phyloP scores from a whole-genome alignment of 257 asterid species.

The Capsicum pubescens region DNA sequence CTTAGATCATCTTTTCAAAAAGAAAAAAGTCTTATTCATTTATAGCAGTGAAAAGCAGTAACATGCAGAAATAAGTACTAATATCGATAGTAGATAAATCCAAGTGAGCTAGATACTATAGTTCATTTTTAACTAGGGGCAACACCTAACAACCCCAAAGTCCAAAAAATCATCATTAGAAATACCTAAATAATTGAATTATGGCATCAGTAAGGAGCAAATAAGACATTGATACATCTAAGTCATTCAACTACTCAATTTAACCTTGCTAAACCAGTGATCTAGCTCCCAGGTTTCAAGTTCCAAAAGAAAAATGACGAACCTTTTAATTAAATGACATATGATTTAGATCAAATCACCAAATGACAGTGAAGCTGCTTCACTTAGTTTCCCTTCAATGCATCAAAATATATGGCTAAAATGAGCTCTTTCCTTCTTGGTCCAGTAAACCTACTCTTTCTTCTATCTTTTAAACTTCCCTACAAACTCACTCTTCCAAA shows the following conservation, averaged over 20 bases:
- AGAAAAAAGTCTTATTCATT: neutral
- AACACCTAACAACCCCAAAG: neutral
- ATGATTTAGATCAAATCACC: neutral
- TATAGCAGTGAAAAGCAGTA: neutral
- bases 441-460: neutral
- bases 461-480: neutral
- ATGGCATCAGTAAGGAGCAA: neutral
- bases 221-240: neutral
- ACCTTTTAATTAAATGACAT: neutral
- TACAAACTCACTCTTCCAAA: neutral
- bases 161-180: neutral
- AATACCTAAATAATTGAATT: neutral
- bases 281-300: neutral
- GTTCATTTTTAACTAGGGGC: neutral
- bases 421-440: neutral
- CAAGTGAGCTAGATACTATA: neutral
- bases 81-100: neutral
- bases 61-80: neutral
- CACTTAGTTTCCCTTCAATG: neutral
- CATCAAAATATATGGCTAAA: neutral
- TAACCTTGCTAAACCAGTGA: neutral
- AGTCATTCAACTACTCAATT: neutral
- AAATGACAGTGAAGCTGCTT: neutral
- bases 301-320: neutral
- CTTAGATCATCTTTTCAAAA: neutral